phyloP scores from a whole-genome alignment of 2,329 filamentous ascomycete species.

The Hypocrella siamensis region DNA sequence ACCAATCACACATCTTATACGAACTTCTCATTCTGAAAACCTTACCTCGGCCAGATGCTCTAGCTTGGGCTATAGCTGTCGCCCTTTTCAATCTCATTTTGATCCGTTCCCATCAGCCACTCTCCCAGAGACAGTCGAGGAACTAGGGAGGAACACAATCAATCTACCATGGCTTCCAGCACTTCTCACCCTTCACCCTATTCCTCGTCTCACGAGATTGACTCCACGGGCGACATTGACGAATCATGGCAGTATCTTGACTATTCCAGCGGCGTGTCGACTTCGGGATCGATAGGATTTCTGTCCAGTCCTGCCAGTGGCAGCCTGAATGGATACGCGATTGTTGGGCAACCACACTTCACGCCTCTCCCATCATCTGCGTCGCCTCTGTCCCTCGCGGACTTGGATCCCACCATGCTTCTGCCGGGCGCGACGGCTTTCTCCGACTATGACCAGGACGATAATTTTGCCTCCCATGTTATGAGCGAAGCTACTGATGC shows the following conservation, averaged over 20 bases:
- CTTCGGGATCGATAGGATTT: constrained; percentile 24
- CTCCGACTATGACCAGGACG: constrained; percentile 9
- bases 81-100: too few relatives aligned
- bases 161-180: constrained; percentile 18
- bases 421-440: constrained; percentile 18
- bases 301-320: constrained; percentile 33
- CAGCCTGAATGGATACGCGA: constrained; percentile 33
- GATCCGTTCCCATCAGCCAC: too few relatives aligned
- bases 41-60: too few relatives aligned
- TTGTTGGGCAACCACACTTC: constrained; percentile 20
- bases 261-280: constrained; percentile 17
- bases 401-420: constrained; percentile 20
- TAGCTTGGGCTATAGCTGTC: too few relatives aligned
- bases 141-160: too few relatives aligned
- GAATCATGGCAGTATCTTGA: constrained; percentile 30
- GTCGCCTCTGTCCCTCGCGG: constrained; percentile 25
- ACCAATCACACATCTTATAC: too few relatives aligned
- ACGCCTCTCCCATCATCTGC: constrained; percentile 15
- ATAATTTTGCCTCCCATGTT: constrained; percentile 14
- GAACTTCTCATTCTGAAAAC: too few relatives aligned
- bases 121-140: too few relatives aligned
- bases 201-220: constrained; percentile 22
- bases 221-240: constrained; percentile 24
- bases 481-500: not conserved
- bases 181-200: constrained; percentile 23